These are phyloP conservation scores for Pythium sp. DNA, from an alignment of 352 stramenopile species.

Conservation along the genomic window DNA sequence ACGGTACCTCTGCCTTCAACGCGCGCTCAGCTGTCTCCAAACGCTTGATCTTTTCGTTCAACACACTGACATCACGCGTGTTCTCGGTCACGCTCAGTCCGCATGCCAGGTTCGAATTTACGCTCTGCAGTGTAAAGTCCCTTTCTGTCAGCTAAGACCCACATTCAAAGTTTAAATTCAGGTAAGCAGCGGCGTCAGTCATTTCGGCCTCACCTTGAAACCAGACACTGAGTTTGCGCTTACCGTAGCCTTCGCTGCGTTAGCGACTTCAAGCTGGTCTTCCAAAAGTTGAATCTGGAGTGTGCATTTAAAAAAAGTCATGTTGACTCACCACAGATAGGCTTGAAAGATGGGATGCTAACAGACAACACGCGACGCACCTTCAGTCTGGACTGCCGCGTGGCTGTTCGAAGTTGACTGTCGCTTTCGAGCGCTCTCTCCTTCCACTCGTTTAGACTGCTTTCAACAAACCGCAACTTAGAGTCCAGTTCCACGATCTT, in stretches of 20 bases:
- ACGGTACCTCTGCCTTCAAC: constrained; percentile 63
- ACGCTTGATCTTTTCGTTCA: constrained; percentile 63
- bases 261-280: constrained; percentile 53
- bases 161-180: constrained; percentile 64
- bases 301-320: neutral
- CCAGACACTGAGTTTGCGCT: neutral
- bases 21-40: constrained; percentile 60
- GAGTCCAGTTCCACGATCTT: constrained; percentile 71
- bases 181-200: constrained; percentile 30
- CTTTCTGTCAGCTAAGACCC: constrained; percentile 70
- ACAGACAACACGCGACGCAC: constrained; percentile 20
- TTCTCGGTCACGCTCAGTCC: constrained; percentile 49
- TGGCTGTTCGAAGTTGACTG: constrained; percentile 41
- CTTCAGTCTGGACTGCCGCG: constrained; percentile 51
- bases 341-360: neutral
- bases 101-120: constrained; percentile 38
- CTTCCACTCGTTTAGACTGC: constrained; percentile 64
- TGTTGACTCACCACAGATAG: neutral
- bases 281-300: constrained; percentile 56
- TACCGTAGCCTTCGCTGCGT: constrained; percentile 16
- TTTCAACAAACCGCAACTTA: constrained; percentile 62
- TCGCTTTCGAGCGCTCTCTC: constrained; percentile 61
- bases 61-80: constrained; percentile 39
- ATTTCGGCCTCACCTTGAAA: neutral
- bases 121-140: constrained; percentile 43